Evolutionary conservation across 495 filamentous ascomycete species (phyloP).

Genomic region (Talaromyces ruber): DNA sequence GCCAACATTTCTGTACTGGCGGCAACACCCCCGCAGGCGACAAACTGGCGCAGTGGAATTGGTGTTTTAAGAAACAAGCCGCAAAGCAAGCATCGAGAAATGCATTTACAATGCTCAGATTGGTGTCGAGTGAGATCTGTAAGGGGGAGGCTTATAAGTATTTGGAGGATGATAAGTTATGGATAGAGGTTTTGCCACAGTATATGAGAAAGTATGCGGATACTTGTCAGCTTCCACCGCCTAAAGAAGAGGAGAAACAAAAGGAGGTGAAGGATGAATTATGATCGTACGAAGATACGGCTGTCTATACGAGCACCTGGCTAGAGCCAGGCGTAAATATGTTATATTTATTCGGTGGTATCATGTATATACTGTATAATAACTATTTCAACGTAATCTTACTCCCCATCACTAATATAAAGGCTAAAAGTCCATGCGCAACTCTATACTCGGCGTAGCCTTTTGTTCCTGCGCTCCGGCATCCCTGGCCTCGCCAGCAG

Average conservation of each 20-base stretch:
- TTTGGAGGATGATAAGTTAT: conserved; percentile 26
- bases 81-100: conserved; percentile 26
- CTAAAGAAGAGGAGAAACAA: neutral
- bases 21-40: conserved; percentile 11
- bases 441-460: conserved; percentile 73
- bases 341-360: conserved; percentile 2
- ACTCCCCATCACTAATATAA: neutral
- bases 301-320: neutral
- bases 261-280: conserved; percentile 15
- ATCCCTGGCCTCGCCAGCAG: conserved; percentile 20
- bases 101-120: conserved; percentile 24
- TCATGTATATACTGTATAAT: conserved; percentile 1
- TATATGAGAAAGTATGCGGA: conserved; percentile 37
- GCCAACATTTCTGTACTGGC: conserved; percentile 31
- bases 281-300: conserved; percentile 7
- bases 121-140: conserved; percentile 32
- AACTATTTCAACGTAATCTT: neutral
- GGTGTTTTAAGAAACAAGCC: conserved; percentile 35
- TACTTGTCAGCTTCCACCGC: conserved; percentile 17
- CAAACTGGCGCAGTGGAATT: conserved; percentile 28
- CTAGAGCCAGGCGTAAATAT: neutral
- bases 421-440: conserved; percentile 84
- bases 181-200: conserved; percentile 31
- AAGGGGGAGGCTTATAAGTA: conserved; percentile 23
- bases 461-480: conserved; percentile 34